phyloP scores from a whole-genome alignment of 2,329 filamentous ascomycete genomes.

The Scytalidium sp. region DNA sequence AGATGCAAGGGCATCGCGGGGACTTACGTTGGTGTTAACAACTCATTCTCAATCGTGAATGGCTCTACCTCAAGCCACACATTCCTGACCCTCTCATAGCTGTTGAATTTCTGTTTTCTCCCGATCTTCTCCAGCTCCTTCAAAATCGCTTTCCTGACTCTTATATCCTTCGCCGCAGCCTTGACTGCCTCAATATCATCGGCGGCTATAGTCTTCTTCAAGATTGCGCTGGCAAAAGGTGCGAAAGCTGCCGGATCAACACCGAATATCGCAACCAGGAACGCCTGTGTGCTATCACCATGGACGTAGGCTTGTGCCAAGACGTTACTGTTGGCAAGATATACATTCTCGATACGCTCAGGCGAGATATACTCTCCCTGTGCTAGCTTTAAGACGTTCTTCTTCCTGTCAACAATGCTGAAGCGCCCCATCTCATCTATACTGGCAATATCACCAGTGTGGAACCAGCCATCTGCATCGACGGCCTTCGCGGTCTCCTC shows the following conservation, averaged over 20 bases:
- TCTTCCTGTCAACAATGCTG: slow-evolving; percentile 92
- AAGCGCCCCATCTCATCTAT: slow-evolving; percentile 85
- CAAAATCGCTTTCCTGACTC: slow-evolving; percentile 71
- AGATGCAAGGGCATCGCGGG: neutral
- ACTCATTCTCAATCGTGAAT: slow-evolving; percentile 89
- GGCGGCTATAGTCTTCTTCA: slow-evolving; percentile 62
- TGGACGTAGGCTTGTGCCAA: slow-evolving; percentile 84
- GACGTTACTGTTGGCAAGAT: slow-evolving; percentile 75
- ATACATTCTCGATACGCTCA: slow-evolving; percentile 94
- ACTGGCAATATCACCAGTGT: slow-evolving; percentile 86
- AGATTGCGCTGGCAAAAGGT: slow-evolving; percentile 71
- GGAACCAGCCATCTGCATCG: slow-evolving; percentile 92
- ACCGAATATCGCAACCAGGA: slow-evolving; percentile 83
- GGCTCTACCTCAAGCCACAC: slow-evolving; percentile 78
- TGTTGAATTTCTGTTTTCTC: slow-evolving; percentile 84
- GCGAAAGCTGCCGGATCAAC: slow-evolving; percentile 84
- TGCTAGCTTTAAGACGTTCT: slow-evolving; percentile 98
- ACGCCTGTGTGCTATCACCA: slow-evolving; percentile 79
- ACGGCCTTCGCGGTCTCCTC: slow-evolving; percentile 83
- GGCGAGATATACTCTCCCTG: slow-evolving; percentile 98
- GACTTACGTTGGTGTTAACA: slow-evolving; percentile 81
- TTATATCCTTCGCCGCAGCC: slow-evolving; percentile 63
- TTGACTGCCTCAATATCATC: slow-evolving; percentile 66
- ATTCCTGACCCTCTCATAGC: slow-evolving; percentile 79
- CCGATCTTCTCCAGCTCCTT: slow-evolving; percentile 77